Conservation (phyloP, 768 basidiomycete genomes). For the Baorangia bicolor region DNA sequence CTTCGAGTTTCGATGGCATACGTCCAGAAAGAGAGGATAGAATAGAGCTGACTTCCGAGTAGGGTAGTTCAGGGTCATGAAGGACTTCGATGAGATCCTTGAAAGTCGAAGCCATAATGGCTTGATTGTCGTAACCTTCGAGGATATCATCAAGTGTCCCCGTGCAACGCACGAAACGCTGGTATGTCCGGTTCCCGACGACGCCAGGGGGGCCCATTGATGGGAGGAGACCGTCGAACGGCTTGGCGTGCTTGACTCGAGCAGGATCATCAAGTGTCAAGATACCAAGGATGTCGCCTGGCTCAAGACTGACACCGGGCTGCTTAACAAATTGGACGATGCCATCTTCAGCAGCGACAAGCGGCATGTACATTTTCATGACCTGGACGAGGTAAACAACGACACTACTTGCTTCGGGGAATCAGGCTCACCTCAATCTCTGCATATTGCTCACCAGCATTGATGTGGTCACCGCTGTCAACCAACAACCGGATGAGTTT, state of each 20-base stretch:
- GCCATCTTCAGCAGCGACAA: slow-evolving; percentile 92
- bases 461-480: slow-evolving; percentile 96
- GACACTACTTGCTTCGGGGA: not conserved
- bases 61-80: slow-evolving; percentile 84
- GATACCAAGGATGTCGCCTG: slow-evolving; percentile 97
- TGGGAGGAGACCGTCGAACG: slow-evolving; percentile 93
- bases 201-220: slow-evolving; percentile 83
- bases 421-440: slow-evolving; percentile 81
- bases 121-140: slow-evolving; percentile 95
- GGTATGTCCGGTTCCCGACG: slow-evolving; percentile 86
- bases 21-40: slow-evolving; percentile 89
- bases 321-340: slow-evolving; percentile 96
- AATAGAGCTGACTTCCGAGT: slow-evolving; percentile 78
- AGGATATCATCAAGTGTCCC: slow-evolving; percentile 86
- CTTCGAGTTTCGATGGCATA: slow-evolving; percentile 90
- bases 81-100: slow-evolving; percentile 85
- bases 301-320: slow-evolving; percentile 93
- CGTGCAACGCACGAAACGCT: slow-evolving; percentile 72
- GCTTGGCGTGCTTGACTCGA: slow-evolving; percentile 97
- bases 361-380: slow-evolving; percentile 99
- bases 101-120: slow-evolving; percentile 81
- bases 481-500: slow-evolving; percentile 94
- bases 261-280: slow-evolving; percentile 93
- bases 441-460: slow-evolving; percentile 95
- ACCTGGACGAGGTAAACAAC: slow-evolving; percentile 45